Evolutionary conservation across 2,329 filamentous ascomycete species (phyloP).

Genomic region (Calonectria pteridis): DNA sequence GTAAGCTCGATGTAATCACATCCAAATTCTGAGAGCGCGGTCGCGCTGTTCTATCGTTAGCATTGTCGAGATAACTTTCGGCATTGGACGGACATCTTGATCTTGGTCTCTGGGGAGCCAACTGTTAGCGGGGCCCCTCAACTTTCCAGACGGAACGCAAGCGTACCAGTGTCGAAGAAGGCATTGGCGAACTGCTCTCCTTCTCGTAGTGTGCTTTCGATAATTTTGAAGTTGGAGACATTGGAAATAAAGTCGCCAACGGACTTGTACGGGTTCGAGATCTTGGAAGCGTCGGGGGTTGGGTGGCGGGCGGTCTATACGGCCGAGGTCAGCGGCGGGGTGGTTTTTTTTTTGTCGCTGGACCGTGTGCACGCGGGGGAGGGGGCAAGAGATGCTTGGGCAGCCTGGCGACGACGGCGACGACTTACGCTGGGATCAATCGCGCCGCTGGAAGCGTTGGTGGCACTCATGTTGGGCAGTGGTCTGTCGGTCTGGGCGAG

Average conservation of each 20-base stretch:
- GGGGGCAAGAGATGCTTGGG: no score
- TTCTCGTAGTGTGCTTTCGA: conserved; percentile 42
- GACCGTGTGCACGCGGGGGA: neutral
- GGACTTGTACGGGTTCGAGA: conserved; percentile 6
- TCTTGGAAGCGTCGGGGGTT: neutral
- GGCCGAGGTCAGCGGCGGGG: neutral
- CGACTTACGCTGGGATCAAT: neutral
- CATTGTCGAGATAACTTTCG: neutral
- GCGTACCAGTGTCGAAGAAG: conserved; percentile 75
- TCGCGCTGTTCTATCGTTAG: conserved; percentile 25
- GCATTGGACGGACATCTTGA: conserved; percentile 34
- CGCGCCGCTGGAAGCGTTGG: neutral
- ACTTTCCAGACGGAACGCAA: neutral
- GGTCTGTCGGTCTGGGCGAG: neutral
- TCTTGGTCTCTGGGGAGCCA: conserved; percentile 39
- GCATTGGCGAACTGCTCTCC: conserved; percentile 71
- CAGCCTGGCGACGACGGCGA: neutral
- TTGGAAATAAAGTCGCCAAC: conserved; percentile 39
- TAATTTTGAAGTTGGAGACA: conserved; percentile 39
- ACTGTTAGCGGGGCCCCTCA: neutral
- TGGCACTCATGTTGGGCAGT: neutral
- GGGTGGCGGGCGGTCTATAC: neutral
- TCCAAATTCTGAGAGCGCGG: conserved; percentile 67
- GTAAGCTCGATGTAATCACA: conserved; percentile 75
- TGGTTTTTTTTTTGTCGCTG: neutral